Percentiles rank a stretch among this genome's conserved stretches.
These are phyloP conservation scores for Lasiosphaeris hirsuta DNA, from an alignment of 495 filamentous ascomycete genomes.

Conservation along the genomic window DNA sequence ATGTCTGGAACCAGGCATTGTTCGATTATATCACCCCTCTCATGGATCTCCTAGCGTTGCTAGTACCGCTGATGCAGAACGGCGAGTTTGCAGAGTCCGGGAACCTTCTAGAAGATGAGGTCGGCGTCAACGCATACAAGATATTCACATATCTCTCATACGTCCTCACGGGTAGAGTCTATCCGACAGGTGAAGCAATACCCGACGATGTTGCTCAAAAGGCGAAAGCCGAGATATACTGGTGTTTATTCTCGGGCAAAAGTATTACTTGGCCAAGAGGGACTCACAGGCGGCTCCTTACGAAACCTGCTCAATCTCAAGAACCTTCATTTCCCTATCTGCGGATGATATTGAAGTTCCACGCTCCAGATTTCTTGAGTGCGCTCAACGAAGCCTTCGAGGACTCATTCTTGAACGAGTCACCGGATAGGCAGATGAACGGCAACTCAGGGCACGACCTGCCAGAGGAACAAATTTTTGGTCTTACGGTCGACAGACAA, in stretches of 20 bases:
- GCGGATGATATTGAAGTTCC: conserved; percentile 77
- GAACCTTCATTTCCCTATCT: conserved; percentile 80
- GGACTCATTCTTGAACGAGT: conserved; percentile 85
- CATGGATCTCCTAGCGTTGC: conserved; percentile 73
- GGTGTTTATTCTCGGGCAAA: conserved; percentile 87
- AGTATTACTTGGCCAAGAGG: conserved; percentile 62
- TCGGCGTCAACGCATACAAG: conserved; percentile 71
- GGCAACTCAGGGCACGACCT: conserved; percentile 48
- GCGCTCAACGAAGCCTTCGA: conserved; percentile 97
- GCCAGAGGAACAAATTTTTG: conserved; percentile 62
- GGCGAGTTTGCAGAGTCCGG: conserved; percentile 42
- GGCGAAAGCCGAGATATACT: conserved; percentile 84
- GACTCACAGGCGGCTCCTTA: conserved; percentile 51
- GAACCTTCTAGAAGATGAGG: conserved; percentile 45
- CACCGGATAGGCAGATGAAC: conserved; percentile 52
- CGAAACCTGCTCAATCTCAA: conserved; percentile 40
- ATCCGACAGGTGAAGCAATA: conserved; percentile 78
- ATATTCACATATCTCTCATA: conserved; percentile 95
- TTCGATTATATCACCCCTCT: conserved; percentile 87
- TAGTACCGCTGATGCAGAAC: conserved; percentile 57
- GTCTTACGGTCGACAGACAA: conserved; percentile 79
- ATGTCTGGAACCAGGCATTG: conserved; percentile 92
- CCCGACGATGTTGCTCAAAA: conserved; percentile 62
- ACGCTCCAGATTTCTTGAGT: conserved; percentile 88
- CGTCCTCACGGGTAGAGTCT: conserved; percentile 82